Base-by-base conservation (phyloP, 805 yeast species). In the Cyberlindnera amylophila region DNA sequence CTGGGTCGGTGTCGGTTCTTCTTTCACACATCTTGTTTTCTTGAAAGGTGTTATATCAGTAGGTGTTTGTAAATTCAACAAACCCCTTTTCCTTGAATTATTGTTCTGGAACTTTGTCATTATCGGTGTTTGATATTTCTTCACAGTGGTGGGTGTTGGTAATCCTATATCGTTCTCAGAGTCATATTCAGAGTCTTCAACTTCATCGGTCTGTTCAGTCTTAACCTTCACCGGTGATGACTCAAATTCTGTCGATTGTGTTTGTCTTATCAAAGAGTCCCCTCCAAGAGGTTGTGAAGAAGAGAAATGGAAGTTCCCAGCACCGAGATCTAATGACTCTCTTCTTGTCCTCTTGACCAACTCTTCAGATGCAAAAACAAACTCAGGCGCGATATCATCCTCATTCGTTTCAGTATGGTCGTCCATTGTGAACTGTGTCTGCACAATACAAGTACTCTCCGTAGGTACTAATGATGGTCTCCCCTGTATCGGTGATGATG, bases 1-100 rank as follows among this genome's bases (percentile, higher is more conserved):
- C 1, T 45, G 18, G 15, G 43, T 31, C 9, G 35, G 34, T 19
- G 36, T 31, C 17, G 32, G 32, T 26, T 38, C 42, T 28, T 32
- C 29, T 27, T 28, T 34, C 30, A 23, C 42, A 42, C 10, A 32
- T 34, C 14, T 32, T 34, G 10, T 38, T 29, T 32, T 49, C 33
- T 53, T 49, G 38, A 46, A 28, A 6, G 57, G 55, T 1, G 57
- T 51, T 2, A 29, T 17, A 14, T 43, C 55, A 4, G 34, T 19
- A 4, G 60, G 59, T 0, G 56, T 53, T 14, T 50, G 44, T 6
- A 46, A 26, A 4, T 29, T 37, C n/a, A 35, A 36, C 3, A 32
- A 8, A 3, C 32, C 8, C 12, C 39, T 32, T 13, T 45, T 42
- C 30, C 19, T 6, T 32, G 33, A 17, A 17, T 26, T 26, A 8